Base-by-base conservation (phyloP, 2,329 filamentous ascomycete species). In the Arthrobotrys sphaeroides region DNA sequence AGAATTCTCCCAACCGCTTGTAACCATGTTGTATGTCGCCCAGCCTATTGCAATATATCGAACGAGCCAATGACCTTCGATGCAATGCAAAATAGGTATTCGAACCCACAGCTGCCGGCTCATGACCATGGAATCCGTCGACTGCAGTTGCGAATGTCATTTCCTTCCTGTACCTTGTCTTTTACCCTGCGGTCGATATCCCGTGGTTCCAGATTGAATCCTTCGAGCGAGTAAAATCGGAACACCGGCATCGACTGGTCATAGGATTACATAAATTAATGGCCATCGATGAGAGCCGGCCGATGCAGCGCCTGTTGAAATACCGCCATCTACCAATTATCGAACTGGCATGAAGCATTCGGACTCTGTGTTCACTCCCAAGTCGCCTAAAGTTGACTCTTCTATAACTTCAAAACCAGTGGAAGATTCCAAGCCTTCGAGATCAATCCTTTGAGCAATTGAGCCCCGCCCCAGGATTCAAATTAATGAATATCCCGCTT, bases 201-300 rank as follows among this genome's bases (percentile, higher is more conserved):
- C 26, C 47, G 47, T 33, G 28, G 26, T 31, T 55, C 31, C 22
- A 31, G 3, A 20, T 28, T 20, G 55, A 42, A 45, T 60, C 26
- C 55, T 60, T 43, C 13, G 36, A 43, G 40, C 18, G 20, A 22
- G 3, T n/a, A 18, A n/a, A 28, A n/a, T 13, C 55, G 38, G 38
- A 20, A 45, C 43, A 60, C n/a, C 36, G 55, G 40, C 55, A 60
- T 60, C 36, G 36, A 60, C n/a, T n/a, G n/a, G n/a, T n/a, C n/a
- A n/a, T n/a, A 20, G 1, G 9, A 33, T 33, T 5, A 2, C 5
- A 7, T 43, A 26, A 53, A 12, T 28, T 28, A n/a, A n/a, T n/a
- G 43, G 9, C 40, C 16, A 12, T 20, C 3, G 18, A 43, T 22
- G 18, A 20, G 22, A 18, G 24, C 22, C 22, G 6, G 47, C 24